A percentile compares a stretch with the other conserved stretches of the same genome.
Conservation (phyloP, 164 flowering plant species). For the Taxillus chinensis region DNA sequence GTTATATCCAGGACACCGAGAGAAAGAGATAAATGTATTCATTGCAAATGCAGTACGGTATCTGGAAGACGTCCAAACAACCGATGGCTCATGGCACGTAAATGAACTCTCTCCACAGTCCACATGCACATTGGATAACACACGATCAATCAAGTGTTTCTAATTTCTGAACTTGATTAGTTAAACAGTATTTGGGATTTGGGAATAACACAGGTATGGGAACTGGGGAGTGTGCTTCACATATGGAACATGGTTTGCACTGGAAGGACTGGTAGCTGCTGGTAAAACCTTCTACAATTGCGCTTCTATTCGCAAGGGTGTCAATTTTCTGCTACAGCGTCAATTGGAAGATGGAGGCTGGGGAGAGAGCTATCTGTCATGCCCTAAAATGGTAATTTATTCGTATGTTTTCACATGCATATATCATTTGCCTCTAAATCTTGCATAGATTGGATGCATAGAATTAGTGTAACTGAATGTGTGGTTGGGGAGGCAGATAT, state of each 20-base stretch:
- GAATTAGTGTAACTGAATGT: not conserved
- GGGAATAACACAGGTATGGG: constrained; percentile 16
- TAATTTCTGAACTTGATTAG: not conserved
- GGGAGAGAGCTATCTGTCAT: constrained; percentile 43
- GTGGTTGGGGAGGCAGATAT: constrained; percentile 15
- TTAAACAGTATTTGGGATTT: not conserved
- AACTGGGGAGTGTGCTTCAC: constrained; percentile 45
- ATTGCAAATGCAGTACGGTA: constrained; percentile 20
- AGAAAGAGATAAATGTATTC: constrained; percentile 25
- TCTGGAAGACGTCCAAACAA: constrained; percentile 22
- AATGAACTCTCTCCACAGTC: not conserved
- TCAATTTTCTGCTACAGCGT: constrained; percentile 20
- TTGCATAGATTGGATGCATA: too few relatives aligned
- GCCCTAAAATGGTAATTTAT: constrained; percentile 25
- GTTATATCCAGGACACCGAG: constrained; percentile 30
- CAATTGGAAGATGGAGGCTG: constrained; percentile 35
- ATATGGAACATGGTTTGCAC: constrained; percentile 40
- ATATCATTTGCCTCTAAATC: not conserved
- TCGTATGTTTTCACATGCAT: not conserved
- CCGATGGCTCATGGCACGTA: constrained; percentile 31
- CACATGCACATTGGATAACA: not conserved
- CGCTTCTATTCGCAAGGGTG: constrained; percentile 20
- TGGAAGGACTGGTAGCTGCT: constrained; percentile 24
- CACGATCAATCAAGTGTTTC: not conserved
- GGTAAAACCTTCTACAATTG: constrained; percentile 28